A percentile compares a stretch with the other conserved stretches of the same genome.
phyloP scores from a whole-genome alignment of 83 land plant species.

The Picea abies region DNA sequence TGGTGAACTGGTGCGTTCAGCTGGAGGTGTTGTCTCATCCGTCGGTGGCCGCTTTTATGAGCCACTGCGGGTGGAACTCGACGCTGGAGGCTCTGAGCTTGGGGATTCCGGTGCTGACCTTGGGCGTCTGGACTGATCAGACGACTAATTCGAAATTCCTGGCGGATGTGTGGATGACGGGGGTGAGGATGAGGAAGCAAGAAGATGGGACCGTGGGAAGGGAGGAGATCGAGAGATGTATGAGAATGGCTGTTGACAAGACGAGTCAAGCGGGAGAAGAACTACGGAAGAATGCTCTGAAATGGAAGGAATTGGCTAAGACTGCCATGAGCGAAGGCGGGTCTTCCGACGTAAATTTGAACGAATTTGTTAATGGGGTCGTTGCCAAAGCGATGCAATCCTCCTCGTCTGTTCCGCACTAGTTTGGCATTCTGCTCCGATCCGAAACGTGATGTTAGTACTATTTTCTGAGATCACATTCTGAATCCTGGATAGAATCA shows the following conservation, averaged over 20 bases:
- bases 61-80: constrained; percentile 14
- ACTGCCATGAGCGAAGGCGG: background rate
- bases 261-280: background rate
- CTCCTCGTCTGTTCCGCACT: no score
- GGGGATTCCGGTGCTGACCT: background rate
- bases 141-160: no score
- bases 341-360: background rate
- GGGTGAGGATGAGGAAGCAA: background rate
- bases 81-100: background rate
- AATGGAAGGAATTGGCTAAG: background rate
- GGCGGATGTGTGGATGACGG: no score
- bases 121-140: no score
- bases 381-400: background rate
- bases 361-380: background rate
- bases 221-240: background rate
- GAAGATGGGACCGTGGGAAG: background rate
- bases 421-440: no score
- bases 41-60: constrained; percentile 2
- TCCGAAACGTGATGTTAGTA: no score
- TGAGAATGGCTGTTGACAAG: background rate
- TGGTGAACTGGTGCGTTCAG: background rate
- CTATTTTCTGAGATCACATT: no score
- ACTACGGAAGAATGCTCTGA: background rate
- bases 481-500: no score
- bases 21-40: constrained; percentile 6